These are phyloP conservation scores for Diaporthe humulicola DNA, from an alignment of 2,329 filamentous ascomycete species.

Conservation along the genomic window DNA sequence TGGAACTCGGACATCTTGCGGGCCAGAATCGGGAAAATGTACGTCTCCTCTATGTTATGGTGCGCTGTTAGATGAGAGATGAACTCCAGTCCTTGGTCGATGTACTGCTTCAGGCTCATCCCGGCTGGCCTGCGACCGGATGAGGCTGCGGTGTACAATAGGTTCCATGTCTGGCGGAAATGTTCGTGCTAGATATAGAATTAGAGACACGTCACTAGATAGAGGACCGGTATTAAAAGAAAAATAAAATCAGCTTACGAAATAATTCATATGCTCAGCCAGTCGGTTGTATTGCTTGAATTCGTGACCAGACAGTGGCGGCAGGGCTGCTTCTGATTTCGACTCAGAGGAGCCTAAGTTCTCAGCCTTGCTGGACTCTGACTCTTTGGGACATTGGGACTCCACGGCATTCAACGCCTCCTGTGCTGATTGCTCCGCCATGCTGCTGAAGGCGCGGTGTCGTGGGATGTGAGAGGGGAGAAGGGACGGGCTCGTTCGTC, in stretches of 20 bases:
- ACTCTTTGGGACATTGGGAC: neutral
- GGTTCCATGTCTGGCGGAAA: constrained; percentile 81
- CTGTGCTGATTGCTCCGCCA: neutral
- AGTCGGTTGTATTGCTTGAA: constrained; percentile 80
- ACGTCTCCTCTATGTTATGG: constrained; percentile 85
- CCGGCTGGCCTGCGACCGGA: constrained; percentile 69
- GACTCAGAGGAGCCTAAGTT: neutral
- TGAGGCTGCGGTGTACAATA: constrained; percentile 76
- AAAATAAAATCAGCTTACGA: constrained; percentile 61
- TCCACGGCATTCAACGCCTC: neutral
- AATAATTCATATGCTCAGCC: constrained; percentile 81
- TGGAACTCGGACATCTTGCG: constrained; percentile 83
- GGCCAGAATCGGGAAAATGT: constrained; percentile 85
- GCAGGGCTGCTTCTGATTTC: constrained; percentile 53
- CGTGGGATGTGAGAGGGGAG: neutral
- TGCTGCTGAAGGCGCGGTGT: constrained; percentile 8
- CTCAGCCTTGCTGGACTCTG: constrained; percentile 5
- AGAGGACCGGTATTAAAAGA: neutral
- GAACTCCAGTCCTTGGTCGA: constrained; percentile 78
- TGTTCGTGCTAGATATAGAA: constrained; percentile 73
- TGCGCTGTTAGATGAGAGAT: constrained; percentile 78
- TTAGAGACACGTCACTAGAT: neutral
- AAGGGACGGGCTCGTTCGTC: neutral
- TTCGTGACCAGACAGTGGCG: constrained; percentile 75
- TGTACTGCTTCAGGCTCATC: constrained; percentile 78